Percentiles rank a stretch among this genome's conserved stretches.
These are phyloP conservation scores for Rhodotorula sp. DNA, from an alignment of 1,284 basidiomycete species.

Conservation along the genomic window DNA sequence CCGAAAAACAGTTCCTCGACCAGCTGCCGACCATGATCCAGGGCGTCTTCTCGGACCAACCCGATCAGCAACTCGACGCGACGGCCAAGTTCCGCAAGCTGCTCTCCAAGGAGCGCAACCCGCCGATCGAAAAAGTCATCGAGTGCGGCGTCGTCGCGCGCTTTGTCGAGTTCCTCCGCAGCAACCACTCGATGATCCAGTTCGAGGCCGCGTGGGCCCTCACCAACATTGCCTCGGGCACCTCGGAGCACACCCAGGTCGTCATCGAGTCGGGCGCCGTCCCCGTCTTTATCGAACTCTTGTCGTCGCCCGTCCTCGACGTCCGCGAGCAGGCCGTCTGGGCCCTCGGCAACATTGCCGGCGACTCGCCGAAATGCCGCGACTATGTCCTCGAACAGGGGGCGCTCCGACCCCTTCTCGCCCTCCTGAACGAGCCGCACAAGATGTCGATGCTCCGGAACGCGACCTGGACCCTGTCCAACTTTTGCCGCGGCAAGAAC, in stretches of 20 bases:
- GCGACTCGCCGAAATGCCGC: conserved; percentile 89
- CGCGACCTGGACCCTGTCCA: conserved; percentile 96
- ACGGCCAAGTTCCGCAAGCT: conserved; percentile 96
- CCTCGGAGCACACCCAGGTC: conserved; percentile 90
- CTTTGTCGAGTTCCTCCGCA: conserved; percentile 91
- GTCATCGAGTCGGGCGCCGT: conserved; percentile 94
- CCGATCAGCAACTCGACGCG: conserved; percentile 88
- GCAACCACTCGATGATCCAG: conserved; percentile 93
- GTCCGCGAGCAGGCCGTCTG: conserved; percentile 96
- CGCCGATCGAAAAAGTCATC: conserved; percentile 99
- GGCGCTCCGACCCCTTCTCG: conserved; percentile 57
- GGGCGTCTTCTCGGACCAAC: conserved; percentile 88
- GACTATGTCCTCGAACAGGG: conserved; percentile 68
- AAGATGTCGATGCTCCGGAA: conserved; percentile 97
- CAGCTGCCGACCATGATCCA: conserved; percentile 76
- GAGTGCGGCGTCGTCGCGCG: conserved; percentile 95
- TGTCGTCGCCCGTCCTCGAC: conserved; percentile 71
- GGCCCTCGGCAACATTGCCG: conserved; percentile 95
- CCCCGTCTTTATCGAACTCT: conserved; percentile 93
- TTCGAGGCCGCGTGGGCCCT: conserved; percentile 99
- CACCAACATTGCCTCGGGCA: conserved; percentile 99
- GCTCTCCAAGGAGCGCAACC: conserved; percentile 99
- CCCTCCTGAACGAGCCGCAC: conserved; percentile 58
- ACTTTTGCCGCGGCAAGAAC: conserved; percentile 95
- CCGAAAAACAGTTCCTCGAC: conserved; percentile 50